Conservation (phyloP, 306 rosid species). For the Lagenaria siceraria region DNA sequence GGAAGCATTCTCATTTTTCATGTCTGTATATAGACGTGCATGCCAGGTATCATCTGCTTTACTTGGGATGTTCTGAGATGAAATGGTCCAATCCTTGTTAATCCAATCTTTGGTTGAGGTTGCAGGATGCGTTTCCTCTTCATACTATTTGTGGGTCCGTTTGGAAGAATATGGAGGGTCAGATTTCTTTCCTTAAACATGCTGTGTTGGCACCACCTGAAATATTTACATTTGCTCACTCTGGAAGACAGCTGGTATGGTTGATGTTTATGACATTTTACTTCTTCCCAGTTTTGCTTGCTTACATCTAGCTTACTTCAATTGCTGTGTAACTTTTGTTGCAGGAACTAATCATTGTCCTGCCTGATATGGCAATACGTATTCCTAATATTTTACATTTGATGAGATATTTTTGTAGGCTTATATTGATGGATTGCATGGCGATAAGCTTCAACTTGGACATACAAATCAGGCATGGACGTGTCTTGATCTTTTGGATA, state of each 20-base stretch:
- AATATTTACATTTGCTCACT: conserved; percentile 71
- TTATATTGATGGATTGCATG: conserved; percentile 57
- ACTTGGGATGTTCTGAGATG: neutral
- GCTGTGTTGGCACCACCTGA: conserved; percentile 80
- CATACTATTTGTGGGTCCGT: conserved; percentile 83
- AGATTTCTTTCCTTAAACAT: conserved; percentile 78
- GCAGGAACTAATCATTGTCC: neutral
- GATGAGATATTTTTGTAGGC: conserved; percentile 34
- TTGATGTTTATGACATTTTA: neutral
- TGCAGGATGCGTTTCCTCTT: conserved; percentile 92
- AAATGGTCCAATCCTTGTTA: neutral
- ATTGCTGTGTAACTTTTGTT: neutral
- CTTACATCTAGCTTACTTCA: neutral
- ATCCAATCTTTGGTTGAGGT: conserved; percentile 12
- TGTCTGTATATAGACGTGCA: conserved; percentile 60
- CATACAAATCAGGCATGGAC: conserved; percentile 88
- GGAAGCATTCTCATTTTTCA: conserved; percentile 81
- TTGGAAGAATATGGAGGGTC: conserved; percentile 97
- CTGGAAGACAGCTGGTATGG: conserved; percentile 68
- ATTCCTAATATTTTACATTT: neutral
- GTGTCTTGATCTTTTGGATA: conserved; percentile 71
- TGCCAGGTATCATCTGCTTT: conserved; percentile 49
- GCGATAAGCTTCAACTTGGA: conserved; percentile 66
- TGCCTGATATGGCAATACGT: neutral
- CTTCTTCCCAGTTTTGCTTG: neutral